Conservation (phyloP, 2,329 filamentous ascomycete species). For the Epichloe hybrida region DNA sequence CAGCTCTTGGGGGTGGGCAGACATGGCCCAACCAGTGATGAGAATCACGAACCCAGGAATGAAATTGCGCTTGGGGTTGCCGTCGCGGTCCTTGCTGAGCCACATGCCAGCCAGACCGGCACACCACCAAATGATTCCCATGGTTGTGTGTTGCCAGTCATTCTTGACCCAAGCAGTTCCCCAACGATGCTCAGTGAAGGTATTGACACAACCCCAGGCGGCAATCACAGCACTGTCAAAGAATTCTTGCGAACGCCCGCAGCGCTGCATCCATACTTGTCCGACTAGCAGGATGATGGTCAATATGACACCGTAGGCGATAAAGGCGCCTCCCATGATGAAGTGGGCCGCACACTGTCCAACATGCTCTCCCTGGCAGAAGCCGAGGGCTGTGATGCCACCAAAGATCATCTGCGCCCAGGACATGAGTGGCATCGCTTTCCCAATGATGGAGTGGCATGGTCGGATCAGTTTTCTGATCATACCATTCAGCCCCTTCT, state of each 20-base stretch:
- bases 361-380: conserved; percentile 81
- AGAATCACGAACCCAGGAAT: conserved; percentile 84
- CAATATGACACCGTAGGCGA: conserved; percentile 80
- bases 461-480: conserved; percentile 61
- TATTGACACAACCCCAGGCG: conserved; percentile 93
- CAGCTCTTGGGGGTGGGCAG: conserved; percentile 72
- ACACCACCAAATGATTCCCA: conserved; percentile 99
- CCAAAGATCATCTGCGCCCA: conserved; percentile 97
- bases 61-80: conserved; percentile 80
- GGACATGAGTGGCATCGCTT: conserved; percentile 69
- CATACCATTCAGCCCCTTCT: conserved; percentile 67
- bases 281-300: conserved; percentile 79
- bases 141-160: conserved; percentile 95
- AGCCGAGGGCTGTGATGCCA: conserved; percentile 81
- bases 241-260: conserved; percentile 87
- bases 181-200: conserved; percentile 96
- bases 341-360: conserved; percentile 94
- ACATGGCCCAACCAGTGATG: conserved; percentile 93
- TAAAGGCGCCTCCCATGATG: conserved; percentile 96
- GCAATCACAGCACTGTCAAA: conserved; percentile 88
- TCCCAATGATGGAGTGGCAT: conserved; percentile 70
- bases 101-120: conserved; percentile 85
- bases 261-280: conserved; percentile 71
- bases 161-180: conserved; percentile 79
- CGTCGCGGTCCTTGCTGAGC: conserved; percentile 74